These are phyloP conservation scores for Debaryomyces tyrocola DNA, from an alignment of 805 yeast genomes.

Conservation along the genomic window DNA sequence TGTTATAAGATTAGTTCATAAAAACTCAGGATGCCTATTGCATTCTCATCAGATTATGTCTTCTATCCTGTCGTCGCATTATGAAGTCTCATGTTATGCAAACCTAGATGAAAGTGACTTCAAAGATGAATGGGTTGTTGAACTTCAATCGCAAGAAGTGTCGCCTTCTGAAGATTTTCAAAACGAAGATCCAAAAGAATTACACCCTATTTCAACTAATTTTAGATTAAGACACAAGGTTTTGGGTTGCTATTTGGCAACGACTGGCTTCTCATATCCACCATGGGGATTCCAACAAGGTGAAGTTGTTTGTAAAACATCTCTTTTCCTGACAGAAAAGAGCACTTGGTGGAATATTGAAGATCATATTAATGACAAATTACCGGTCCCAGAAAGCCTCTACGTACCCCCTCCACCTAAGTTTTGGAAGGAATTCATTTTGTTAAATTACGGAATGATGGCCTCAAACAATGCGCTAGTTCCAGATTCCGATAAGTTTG, in stretches of 20 bases:
- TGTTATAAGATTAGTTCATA: slow-evolving; percentile 70
- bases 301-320: slow-evolving; percentile 68
- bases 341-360: slow-evolving; percentile 83
- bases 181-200: slow-evolving; percentile 46
- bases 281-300: slow-evolving; percentile 86
- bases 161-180: slow-evolving; percentile 41
- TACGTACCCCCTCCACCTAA: slow-evolving; percentile 42
- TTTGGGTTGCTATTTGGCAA: slow-evolving; percentile 75
- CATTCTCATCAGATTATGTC: slow-evolving; percentile 83
- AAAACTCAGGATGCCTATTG: slow-evolving; percentile 66
- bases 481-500: slow-evolving; percentile 75
- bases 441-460: slow-evolving; percentile 82
- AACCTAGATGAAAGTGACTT: slow-evolving; percentile 66
- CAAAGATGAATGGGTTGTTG: slow-evolving; percentile 89
- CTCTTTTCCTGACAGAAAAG: slow-evolving; percentile 54
- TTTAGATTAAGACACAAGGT: slow-evolving; percentile 65
- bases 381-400: slow-evolving; percentile 30
- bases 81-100: slow-evolving; percentile 91
- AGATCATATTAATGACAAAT: slow-evolving; percentile 55
- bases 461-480: slow-evolving; percentile 80
- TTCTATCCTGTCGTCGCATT: slow-evolving; percentile 62
- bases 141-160: slow-evolving; percentile 64
- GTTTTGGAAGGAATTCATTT: slow-evolving; percentile 73
- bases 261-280: slow-evolving; percentile 67
- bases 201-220: slow-evolving; percentile 77